Evolutionary conservation across 129 eudicot genomes (phyloP), one percentile per base, ranked within the genome.

Genomic region (Centrapalus pauciflorus): DNA sequence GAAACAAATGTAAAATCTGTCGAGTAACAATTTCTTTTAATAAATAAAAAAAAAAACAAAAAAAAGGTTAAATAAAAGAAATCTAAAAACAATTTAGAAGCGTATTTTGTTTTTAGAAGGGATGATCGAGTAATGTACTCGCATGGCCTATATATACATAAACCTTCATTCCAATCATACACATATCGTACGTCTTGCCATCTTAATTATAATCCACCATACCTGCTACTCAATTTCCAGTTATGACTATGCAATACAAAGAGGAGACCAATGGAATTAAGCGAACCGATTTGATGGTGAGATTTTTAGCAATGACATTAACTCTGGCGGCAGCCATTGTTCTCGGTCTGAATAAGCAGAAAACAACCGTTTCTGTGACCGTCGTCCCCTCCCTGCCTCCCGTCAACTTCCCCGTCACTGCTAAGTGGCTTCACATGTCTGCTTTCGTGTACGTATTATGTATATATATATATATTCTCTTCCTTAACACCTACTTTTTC

Each of bases 361-460:
- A 87, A 2, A 75, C 52, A 16, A 68, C 55, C 23, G 83, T 88
- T 11, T 1, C 71, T 16, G 12, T 88, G 7, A 32, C 58, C 2
- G 1, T 88, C 25, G 72, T 61, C 19, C 77, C 96, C 0, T 43
- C 84, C 5, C 69, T 84, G 65, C 96, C 96, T 21, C 89, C 96
- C 19, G 46, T 84, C 5, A 58, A 64, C n/a, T 32, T 88, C 58
- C 89, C 87, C 35, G 91, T 72, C 67, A 66, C 77, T 8, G 96
- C 96, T 14, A 85, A 88, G 40, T 84, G 80, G 81, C 80, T 50
- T 54, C 71, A 88, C 76, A 19, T 88, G 81, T 82, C 96, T 45
- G 92, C 96, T 51, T 85, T 88, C 48, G 85, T 80, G 96, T 88
- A 74, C 72, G 92, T 54, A n/a, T n/a, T n/a, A n/a, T n/a, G n/a